phyloP scores from a whole-genome alignment of 2,329 filamentous ascomycete species.

The Neonectria hederae region DNA sequence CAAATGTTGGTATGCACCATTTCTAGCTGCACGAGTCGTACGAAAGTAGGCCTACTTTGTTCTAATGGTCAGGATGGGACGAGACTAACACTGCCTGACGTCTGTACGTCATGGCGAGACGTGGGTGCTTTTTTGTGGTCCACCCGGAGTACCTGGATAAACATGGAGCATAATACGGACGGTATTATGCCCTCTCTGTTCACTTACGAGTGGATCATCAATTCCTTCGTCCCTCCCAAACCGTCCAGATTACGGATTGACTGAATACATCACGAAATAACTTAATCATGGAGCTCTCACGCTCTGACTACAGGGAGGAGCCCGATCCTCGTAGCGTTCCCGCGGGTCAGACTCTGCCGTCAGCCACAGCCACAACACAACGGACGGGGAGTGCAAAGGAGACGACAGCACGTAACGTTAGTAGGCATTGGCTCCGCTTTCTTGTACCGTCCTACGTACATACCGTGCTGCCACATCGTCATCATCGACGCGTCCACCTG shows the following conservation, averaged over 20 bases:
- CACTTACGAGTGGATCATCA: background rate
- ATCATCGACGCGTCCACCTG: constrained; percentile 22
- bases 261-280: background rate
- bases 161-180: background rate
- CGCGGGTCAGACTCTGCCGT: background rate
- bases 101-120: constrained; percentile 23
- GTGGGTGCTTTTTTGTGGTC: constrained; percentile 1
- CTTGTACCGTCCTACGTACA: constrained; percentile 5
- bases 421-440: background rate
- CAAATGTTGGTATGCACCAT: background rate
- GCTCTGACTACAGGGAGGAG: too few relatives aligned
- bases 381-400: background rate
- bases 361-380: constrained; percentile 36
- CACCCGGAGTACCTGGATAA: background rate
- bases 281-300: background rate
- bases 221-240: background rate
- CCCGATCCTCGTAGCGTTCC: background rate
- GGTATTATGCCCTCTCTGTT: background rate
- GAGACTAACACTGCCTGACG: constrained; percentile 1
- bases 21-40: background rate
- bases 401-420: background rate
- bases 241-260: background rate
- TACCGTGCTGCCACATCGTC: constrained; percentile 12
- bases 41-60: too few relatives aligned
- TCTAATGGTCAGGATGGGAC: background rate